A percentile compares a stretch with the other conserved stretches of the same genome.
These are phyloP conservation scores for Papiliotrema fonsecae DNA, from an alignment of 1,284 basidiomycete genomes.

Conservation along the genomic window DNA sequence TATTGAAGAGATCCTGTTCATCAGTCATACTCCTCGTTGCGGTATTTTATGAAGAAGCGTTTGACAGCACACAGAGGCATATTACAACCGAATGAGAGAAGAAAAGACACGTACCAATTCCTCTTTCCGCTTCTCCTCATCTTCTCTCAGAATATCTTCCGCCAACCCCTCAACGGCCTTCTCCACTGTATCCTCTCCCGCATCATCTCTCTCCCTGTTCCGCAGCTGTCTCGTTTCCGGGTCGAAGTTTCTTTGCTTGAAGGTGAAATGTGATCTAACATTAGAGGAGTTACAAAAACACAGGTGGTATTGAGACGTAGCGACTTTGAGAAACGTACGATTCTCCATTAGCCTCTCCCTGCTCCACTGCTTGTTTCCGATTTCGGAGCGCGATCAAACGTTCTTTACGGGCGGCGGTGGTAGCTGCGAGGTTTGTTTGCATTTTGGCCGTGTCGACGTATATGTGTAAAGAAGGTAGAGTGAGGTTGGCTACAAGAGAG, in stretches of 20 bases:
- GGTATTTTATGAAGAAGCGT: not conserved
- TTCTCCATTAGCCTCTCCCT: conserved; percentile 25
- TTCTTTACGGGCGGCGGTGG: conserved; percentile 77
- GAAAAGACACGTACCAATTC: conserved; percentile 64
- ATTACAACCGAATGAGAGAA: no score
- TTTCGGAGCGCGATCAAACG: conserved; percentile 75
- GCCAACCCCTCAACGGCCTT: conserved; percentile 76
- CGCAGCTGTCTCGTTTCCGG: conserved; percentile 70
- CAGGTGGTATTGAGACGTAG: conserved; percentile 4
- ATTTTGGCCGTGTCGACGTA: conserved; percentile 15
- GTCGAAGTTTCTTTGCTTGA: conserved; percentile 80
- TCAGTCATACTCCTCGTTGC: not conserved
- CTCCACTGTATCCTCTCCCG: conserved; percentile 75
- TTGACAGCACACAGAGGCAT: not conserved
- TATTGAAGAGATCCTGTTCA: conserved; percentile 84
- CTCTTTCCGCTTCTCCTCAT: conserved; percentile 74
- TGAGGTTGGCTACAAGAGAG: not conserved
- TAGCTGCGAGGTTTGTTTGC: conserved; percentile 73
- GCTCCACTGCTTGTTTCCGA: conserved; percentile 62
- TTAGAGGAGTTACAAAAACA: not conserved
- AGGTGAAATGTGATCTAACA: conserved; percentile 53
- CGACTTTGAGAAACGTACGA: conserved; percentile 17
- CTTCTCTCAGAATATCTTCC: conserved; percentile 75
- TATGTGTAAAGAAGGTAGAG: not conserved
- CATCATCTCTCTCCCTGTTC: conserved; percentile 57